Evolutionary conservation across 768 basidiomycete species (phyloP).

Genomic region (Lactarius evosmus): DNA sequence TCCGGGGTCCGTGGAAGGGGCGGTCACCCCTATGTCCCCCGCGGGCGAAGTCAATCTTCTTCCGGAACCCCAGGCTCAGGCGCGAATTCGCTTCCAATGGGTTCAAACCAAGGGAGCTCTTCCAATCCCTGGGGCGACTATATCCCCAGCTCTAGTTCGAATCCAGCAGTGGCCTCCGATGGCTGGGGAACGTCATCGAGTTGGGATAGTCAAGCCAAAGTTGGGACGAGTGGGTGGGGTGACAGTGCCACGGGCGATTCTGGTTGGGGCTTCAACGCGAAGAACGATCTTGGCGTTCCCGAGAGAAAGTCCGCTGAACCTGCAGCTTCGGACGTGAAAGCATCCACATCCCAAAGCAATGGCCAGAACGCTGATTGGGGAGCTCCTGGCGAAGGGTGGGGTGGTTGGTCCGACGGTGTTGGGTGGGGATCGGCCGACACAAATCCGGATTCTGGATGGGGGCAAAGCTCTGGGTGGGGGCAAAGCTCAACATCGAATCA

Average conservation of each 20-base stretch:
- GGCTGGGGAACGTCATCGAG: slow-evolving; percentile 1
- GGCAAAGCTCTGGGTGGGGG: slow-evolving; percentile 17
- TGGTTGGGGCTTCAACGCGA: slow-evolving; percentile 4
- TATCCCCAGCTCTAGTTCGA: slow-evolving; percentile 1
- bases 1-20: neutral
- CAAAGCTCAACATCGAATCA: neutral
- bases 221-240: slow-evolving; percentile 14
- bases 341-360: neutral
- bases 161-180: slow-evolving; percentile 1
- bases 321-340: neutral
- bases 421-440: slow-evolving; percentile 4
- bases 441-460: slow-evolving; percentile 12
- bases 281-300: neutral
- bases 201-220: neutral
- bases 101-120: neutral
- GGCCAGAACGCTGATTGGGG: slow-evolving; percentile 9
- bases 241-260: slow-evolving; percentile 7
- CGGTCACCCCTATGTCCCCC: slow-evolving; percentile 3
- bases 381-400: neutral
- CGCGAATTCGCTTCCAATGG: neutral
- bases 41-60: slow-evolving; percentile 13
- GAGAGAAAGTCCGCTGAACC: slow-evolving; percentile 7
- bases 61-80: slow-evolving; percentile 4
- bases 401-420: neutral
- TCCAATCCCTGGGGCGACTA: slow-evolving; percentile 19